A percentile compares a stretch with the other conserved stretches of the same genome.
Evolutionary conservation across 371 early-diverging fungal species (phyloP).

Genomic region (Mucor ambiguus): DNA sequence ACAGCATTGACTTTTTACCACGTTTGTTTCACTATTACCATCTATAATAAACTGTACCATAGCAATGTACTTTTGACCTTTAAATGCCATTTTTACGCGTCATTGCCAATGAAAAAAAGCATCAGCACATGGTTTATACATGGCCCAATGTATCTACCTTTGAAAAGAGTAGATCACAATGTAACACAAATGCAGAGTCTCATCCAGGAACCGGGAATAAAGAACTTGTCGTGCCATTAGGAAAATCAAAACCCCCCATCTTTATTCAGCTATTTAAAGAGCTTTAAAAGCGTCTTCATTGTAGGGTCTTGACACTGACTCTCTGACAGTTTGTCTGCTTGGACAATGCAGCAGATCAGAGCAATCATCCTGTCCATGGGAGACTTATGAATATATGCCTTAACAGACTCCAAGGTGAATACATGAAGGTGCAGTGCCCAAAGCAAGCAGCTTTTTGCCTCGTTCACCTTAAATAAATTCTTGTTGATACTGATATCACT

Average conservation of each 20-base stretch:
- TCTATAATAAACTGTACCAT: not conserved
- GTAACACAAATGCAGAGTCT: not conserved
- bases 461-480: not conserved
- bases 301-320: not conserved
- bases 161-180: not conserved
- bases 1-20: not conserved
- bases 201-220: not conserved
- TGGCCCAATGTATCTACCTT: not conserved
- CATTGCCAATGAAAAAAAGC: not conserved
- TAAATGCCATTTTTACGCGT: not conserved
- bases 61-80: not conserved
- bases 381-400: not conserved
- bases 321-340: not conserved
- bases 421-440: not conserved
- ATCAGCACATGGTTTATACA: not conserved
- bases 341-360: not conserved
- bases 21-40: not conserved
- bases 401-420: not conserved
- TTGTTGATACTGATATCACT: not conserved
- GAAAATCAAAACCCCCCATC: not conserved
- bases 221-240: not conserved
- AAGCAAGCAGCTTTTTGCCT: not conserved
- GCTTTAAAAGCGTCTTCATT: not conserved
- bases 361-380: not conserved
- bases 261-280: not conserved